Evolutionary conservation across 1,284 basidiomycete genomes (phyloP), one percentile per base, ranked within the genome.

Genomic region (Ceratobasidium sp.): DNA sequence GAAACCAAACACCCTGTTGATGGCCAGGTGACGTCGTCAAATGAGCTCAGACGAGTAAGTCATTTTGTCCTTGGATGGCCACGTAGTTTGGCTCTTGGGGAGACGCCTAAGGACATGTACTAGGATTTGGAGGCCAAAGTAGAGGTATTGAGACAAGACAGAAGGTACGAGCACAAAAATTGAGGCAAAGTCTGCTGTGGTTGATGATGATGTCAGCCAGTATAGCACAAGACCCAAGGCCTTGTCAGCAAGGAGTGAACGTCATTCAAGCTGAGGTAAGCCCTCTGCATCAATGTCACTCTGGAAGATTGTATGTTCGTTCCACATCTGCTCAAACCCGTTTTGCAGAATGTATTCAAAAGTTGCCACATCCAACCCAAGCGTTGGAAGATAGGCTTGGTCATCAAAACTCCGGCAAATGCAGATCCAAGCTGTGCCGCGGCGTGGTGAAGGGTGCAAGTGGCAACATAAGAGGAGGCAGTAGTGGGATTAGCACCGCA

Each of bases 221-320:
- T 90, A 88, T 0, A 89, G 83, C 0, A 85, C 73, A 0, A 89
- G 85, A 0, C 88, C 88, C 2, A 90, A 84, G 0, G 86, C 88
- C 28, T 89, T 87, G 6, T 83, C 83, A n/a, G 87, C 86, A 85
- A 88, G 85, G 28, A 90, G 83, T 0, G 87, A 89, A 3, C 85
- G 81, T 1, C 80, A 33, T 2, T 79, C 81, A 28, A 83, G 82
- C 9, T 84, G 83, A 64, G 87, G 84, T 1, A 77, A 60, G 13
- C 84, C 86, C 46, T 10, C 3, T 9, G 70, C 15, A n/a, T 79
- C 73, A 0, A 82, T 81, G 81, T 89, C 87, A 39, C 56, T 28
- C 1, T 84, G 83, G 0, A 85, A 84, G 75, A 89, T 89, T 0
- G 86, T 78, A 0, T 71, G 81, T 0, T 72, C 64, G 49, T 85